phyloP scores from a whole-genome alignment of 768 basidiomycete species.

The Hydnomerulius pinastri region DNA sequence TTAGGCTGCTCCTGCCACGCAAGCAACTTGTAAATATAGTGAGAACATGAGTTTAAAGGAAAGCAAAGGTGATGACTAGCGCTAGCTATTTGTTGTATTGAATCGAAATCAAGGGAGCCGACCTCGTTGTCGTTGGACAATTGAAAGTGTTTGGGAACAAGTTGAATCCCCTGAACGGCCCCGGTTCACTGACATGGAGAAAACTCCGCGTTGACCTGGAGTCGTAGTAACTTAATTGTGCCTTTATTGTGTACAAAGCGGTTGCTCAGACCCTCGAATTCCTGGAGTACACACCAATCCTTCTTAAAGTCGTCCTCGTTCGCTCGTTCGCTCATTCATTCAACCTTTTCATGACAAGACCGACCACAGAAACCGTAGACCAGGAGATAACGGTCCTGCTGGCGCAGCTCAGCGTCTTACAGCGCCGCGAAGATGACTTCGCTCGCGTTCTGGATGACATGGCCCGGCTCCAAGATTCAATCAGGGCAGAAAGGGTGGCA shows the following conservation, averaged over 20 bases:
- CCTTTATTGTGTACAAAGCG: not conserved
- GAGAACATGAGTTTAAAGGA: not conserved
- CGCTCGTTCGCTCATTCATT: not conserved
- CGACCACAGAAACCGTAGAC: slow-evolving; percentile 30
- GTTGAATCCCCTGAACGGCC: too few species aligned
- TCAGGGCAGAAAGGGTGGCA: slow-evolving; percentile 34
- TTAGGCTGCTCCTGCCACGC: not conserved
- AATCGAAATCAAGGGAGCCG: too few species aligned
- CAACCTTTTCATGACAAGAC: slow-evolving; percentile 19
- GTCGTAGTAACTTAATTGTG: not conserved
- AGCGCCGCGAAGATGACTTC: slow-evolving; percentile 41
- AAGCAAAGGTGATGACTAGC: too few species aligned
- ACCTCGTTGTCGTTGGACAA: too few species aligned
- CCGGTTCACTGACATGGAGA: too few species aligned
- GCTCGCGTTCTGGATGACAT: slow-evolving; percentile 43
- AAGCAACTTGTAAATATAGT: not conserved
- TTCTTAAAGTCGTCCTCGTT: not conserved
- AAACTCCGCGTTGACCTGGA: too few species aligned
- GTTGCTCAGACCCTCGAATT: not conserved
- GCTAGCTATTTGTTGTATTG: too few species aligned
- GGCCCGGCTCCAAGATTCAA: slow-evolving; percentile 37
- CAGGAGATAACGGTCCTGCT: slow-evolving; percentile 39
- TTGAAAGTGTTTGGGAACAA: too few species aligned
- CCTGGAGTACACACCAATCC: not conserved
- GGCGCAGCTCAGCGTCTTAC: slow-evolving; percentile 39